Percentiles rank a stretch among this genome's conserved stretches.
Conservation (phyloP, 192 early-diverging fungal species). For the Dissophora ornata region DNA sequence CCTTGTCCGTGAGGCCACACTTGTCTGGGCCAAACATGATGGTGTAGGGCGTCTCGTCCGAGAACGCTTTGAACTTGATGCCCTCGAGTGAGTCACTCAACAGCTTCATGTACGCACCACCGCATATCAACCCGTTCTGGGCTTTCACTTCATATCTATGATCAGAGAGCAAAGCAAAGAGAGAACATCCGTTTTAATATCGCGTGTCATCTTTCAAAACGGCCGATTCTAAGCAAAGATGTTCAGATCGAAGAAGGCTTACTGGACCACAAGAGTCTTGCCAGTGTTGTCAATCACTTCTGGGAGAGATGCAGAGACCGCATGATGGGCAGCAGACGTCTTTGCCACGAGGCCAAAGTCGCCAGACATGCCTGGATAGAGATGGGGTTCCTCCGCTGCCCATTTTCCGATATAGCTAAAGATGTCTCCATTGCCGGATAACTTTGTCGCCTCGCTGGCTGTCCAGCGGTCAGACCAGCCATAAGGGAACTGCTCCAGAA, state of each 20-base stretch:
- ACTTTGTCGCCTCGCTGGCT: constrained; percentile 74
- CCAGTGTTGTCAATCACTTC: constrained; percentile 78
- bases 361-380: constrained; percentile 67
- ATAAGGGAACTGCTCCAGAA: constrained; percentile 79
- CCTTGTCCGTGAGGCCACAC: constrained; percentile 88
- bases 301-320: constrained; percentile 81
- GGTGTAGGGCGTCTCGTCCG: constrained; percentile 85
- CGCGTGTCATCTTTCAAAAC: too few species aligned
- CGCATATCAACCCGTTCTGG: constrained; percentile 86
- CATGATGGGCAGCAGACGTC: constrained; percentile 84
- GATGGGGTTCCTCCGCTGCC: constrained; percentile 77
- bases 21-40: constrained; percentile 96
- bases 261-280: constrained; percentile 85
- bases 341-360: constrained; percentile 87
- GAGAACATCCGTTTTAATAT: too few species aligned
- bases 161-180: background rate
- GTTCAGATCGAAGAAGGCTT: too few species aligned
- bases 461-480: constrained; percentile 74
- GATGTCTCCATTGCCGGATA: constrained; percentile 77
- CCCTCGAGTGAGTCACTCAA: constrained; percentile 69
- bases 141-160: constrained; percentile 90
- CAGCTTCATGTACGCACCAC: constrained; percentile 94
- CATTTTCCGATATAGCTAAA: constrained; percentile 79
- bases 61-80: constrained; percentile 76
- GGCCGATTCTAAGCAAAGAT: too few species aligned